A percentile compares a stretch with the other conserved stretches of the same genome.
These are phyloP conservation scores for Cyberlindnera saturnus DNA, from an alignment of 805 yeast species.

Conservation along the genomic window DNA sequence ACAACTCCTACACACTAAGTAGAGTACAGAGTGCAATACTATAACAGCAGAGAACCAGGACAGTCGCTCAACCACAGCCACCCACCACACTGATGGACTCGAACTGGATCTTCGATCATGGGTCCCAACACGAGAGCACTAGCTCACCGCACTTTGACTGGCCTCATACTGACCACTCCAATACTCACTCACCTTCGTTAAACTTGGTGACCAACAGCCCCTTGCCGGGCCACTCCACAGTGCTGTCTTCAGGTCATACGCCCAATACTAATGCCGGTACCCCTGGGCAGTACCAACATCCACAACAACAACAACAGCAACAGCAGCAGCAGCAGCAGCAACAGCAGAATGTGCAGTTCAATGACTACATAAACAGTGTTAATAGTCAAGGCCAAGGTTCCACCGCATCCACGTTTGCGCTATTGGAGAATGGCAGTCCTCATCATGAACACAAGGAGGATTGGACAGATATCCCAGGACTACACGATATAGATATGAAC, in stretches of 20 bases:
- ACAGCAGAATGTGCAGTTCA: neutral
- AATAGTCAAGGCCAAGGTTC: neutral
- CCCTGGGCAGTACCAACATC: neutral
- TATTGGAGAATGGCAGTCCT: too few species aligned
- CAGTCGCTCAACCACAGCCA: neutral
- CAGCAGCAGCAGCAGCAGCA: neutral
- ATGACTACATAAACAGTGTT: neutral
- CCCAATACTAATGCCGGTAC: too few species aligned
- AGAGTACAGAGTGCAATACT: too few species aligned
- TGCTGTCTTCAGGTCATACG: too few species aligned
- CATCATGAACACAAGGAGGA: neutral
- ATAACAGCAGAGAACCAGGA: constrained; percentile 1
- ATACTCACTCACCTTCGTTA: neutral
- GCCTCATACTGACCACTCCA: neutral
- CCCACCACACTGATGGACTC: constrained; percentile 1
- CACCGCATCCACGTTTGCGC: neutral
- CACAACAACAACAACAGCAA: neutral
- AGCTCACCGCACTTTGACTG: constrained; percentile 1
- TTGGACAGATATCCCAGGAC: neutral
- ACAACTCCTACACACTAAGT: too few species aligned
- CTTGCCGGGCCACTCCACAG: too few species aligned
- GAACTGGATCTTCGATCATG: constrained; percentile 3
- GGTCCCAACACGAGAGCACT: neutral
- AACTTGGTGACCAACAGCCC: neutral
- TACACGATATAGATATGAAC: neutral